Evolutionary conservation across 1,284 basidiomycete species (phyloP).

Genomic region (Anthracocystis panici-leucophaei): DNA sequence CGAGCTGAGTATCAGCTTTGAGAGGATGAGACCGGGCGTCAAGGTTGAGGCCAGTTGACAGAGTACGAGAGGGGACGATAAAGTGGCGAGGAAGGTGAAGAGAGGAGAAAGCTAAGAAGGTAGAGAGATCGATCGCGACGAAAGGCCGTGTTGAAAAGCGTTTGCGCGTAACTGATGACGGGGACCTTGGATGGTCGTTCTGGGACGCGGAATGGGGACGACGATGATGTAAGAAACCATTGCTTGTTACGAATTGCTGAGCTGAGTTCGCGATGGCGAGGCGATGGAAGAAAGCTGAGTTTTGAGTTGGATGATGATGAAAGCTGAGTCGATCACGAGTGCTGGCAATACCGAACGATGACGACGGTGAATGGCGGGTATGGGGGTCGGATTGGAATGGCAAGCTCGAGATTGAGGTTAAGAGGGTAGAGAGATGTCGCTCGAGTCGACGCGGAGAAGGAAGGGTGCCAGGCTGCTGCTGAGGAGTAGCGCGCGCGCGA

Average conservation of each 20-base stretch:
- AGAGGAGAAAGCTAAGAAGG: too few relatives aligned
- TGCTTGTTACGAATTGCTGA: slow-evolving; percentile 6
- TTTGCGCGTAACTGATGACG: slow-evolving; percentile 3
- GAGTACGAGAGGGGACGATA: neutral
- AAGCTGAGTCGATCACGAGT: slow-evolving; percentile 5
- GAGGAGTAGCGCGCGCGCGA: slow-evolving; percentile 33
- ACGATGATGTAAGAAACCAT: slow-evolving; percentile 33
- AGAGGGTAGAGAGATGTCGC: neutral
- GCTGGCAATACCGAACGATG: slow-evolving; percentile 12
- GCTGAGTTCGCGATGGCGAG: slow-evolving; percentile 25
- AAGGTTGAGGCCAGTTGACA: too few relatives aligned
- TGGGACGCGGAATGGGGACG: slow-evolving; percentile 36
- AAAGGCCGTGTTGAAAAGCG: slow-evolving; percentile 2
- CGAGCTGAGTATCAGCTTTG: slow-evolving; percentile 13
- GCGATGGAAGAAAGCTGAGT: slow-evolving; percentile 19
- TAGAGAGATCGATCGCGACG: slow-evolving; percentile 10
- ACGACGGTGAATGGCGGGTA: neutral
- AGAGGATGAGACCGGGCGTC: slow-evolving; percentile 9
- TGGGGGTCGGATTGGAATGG: too few relatives aligned
- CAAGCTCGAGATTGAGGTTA: slow-evolving; percentile 1
- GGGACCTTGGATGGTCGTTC: slow-evolving; percentile 36
- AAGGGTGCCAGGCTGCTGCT: slow-evolving; percentile 14
- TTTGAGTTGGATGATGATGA: neutral
- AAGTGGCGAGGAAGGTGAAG: neutral
- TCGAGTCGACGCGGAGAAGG: neutral